Percentiles rank a stretch among this genome's conserved stretches.
Conservation (phyloP, 2,329 filamentous ascomycete species). For the Aspergillus aculeatus region DNA sequence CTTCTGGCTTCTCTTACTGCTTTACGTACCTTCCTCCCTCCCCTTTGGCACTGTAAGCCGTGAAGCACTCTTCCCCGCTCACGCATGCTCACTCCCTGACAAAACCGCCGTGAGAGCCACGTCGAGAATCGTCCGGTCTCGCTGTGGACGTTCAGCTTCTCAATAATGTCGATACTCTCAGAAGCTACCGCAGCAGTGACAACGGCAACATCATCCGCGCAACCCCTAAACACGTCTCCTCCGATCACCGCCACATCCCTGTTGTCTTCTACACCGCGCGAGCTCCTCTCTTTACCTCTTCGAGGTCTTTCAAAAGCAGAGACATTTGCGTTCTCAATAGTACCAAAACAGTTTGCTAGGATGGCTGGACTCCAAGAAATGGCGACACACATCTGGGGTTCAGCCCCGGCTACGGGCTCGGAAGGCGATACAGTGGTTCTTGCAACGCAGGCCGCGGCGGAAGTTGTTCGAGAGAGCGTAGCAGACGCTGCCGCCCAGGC, state of each 20-base stretch:
- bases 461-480: constrained; percentile 31
- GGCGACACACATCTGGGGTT: constrained; percentile 24
- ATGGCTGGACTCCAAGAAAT: constrained; percentile 30
- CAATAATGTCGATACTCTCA: constrained; percentile 26
- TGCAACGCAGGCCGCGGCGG: constrained; percentile 38
- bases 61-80: not conserved
- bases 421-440: constrained; percentile 44
- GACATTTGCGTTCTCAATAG: constrained; percentile 34
- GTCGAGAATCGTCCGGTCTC: not conserved
- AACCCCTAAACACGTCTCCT: constrained; percentile 24
- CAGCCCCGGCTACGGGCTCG: constrained; percentile 20
- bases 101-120: not conserved
- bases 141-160: not conserved
- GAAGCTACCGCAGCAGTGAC: constrained; percentile 22
- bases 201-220: constrained; percentile 16
- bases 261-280: constrained; percentile 29
- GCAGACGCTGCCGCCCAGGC: constrained; percentile 32
- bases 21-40: not conserved
- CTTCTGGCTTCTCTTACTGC: not conserved
- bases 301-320: constrained; percentile 39
- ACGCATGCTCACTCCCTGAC: constrained; percentile 5
- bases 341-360: constrained; percentile 35
- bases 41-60: not conserved
- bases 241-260: constrained; percentile 19
- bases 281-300: constrained; percentile 37